phyloP scores from a whole-genome alignment of 192 early-diverging fungal genomes.

The Lunasporangiospora selenospora region DNA sequence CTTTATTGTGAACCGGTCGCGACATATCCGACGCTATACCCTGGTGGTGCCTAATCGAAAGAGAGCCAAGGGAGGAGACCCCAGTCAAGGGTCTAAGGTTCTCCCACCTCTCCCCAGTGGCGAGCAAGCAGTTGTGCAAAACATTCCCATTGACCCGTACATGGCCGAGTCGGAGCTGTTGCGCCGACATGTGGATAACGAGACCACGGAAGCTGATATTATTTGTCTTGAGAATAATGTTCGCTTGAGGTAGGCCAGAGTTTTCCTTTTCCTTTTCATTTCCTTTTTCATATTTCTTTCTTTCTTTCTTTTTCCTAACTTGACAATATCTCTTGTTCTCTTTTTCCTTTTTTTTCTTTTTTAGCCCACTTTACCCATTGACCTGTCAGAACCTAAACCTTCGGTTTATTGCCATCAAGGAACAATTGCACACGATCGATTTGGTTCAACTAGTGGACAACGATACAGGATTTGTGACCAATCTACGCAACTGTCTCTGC shows the following conservation, averaged over 20 bases:
- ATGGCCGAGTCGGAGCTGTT: slow-evolving; percentile 65
- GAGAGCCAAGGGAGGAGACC: slow-evolving; percentile 49
- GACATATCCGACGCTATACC: slow-evolving; percentile 57
- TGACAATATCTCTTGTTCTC: neutral
- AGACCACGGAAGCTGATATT: slow-evolving; percentile 65
- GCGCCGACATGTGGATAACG: slow-evolving; percentile 60
- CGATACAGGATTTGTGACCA: slow-evolving; percentile 67
- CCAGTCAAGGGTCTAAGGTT: slow-evolving; percentile 45
- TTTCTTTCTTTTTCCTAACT: neutral
- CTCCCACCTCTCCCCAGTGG: slow-evolving; percentile 53
- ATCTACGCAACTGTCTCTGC: slow-evolving; percentile 55
- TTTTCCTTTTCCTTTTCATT: neutral
- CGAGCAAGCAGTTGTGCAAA: slow-evolving; percentile 27
- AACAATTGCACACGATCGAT: slow-evolving; percentile 63
- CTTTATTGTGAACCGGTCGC: slow-evolving; percentile 64
- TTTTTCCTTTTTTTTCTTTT: neutral
- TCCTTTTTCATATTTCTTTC: neutral
- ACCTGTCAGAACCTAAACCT: slow-evolving; percentile 63
- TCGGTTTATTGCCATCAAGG: slow-evolving; percentile 66
- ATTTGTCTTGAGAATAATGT: slow-evolving; percentile 67
- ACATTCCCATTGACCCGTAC: slow-evolving; percentile 59
- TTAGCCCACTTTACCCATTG: slow-evolving; percentile 57
- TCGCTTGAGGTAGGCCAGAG: slow-evolving; percentile 52
- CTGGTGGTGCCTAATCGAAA: slow-evolving; percentile 63
- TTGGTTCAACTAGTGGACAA: slow-evolving; percentile 62